Conservation (phyloP, 768 basidiomycete genomes). For the Mycena alexandri region DNA sequence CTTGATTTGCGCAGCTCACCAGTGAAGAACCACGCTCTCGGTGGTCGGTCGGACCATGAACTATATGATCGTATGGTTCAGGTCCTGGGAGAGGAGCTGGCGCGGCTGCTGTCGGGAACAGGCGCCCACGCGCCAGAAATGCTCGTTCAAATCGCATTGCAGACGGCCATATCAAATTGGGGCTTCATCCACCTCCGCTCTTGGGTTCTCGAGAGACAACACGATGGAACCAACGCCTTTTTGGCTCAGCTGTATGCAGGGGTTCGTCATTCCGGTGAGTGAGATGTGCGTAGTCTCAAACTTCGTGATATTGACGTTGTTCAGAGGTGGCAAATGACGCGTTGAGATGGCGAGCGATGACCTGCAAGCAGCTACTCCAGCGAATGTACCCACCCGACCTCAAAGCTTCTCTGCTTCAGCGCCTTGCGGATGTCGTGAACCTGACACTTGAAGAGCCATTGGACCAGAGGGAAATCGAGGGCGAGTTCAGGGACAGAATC, state of each 20-base stretch:
- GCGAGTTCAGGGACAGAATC: constrained; percentile 15
- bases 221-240: neutral
- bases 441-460: neutral
- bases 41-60: neutral
- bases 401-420: neutral
- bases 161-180: constrained; percentile 18
- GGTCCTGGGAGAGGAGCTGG: constrained; percentile 1
- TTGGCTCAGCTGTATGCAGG: constrained; percentile 10
- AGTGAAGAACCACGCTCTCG: neutral
- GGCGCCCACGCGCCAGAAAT: neutral
- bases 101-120: neutral
- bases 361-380: constrained; percentile 31
- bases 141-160: constrained; percentile 20
- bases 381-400: neutral
- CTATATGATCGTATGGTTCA: neutral
- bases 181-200: neutral
- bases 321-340: constrained; percentile 18
- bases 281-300: neutral
- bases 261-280: constrained; percentile 18
- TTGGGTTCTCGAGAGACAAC: neutral
- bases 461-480: neutral
- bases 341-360: constrained; percentile 33
- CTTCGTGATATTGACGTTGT: neutral
- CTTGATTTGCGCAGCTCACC: neutral
- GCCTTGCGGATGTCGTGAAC: constrained; percentile 7